Base-by-base conservation (phyloP, 805 yeast species). In the Suhomyces pyralidae region DNA sequence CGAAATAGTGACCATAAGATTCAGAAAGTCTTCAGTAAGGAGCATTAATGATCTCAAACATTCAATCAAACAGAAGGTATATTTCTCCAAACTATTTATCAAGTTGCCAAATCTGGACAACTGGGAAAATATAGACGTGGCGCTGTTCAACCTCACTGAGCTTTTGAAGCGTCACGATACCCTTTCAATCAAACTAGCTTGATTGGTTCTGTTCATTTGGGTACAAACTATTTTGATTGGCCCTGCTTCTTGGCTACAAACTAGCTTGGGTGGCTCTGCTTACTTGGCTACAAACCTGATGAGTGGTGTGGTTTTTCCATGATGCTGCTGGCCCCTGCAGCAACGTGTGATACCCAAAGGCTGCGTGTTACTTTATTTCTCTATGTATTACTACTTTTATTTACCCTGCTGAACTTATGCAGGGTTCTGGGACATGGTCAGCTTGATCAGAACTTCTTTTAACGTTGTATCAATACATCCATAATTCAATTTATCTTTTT, bases 121-220 rank as follows among this genome's bases (percentile, higher is more conserved):
- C 36, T 71, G 59, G 52, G 66, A 64, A 50, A 66, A 64, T 50
- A 58, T 71, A 40, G 76, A 71, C 45, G 52, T 55, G 14, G 54
- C 62, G 7, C 62, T 61, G 15, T 55, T 62, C n/a, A 58, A 64
- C 36, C 49, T 61, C 12, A 25, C 54, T 36, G 65, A 61, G 24
- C 55, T 51, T 42, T 50, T 69, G 44, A 57, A 57, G 38, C 40
- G 46, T 45, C 54, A 61, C 43, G 49, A 44, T 12, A 43, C 22
- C 9, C 45, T 45, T 40, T 22, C 45, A 12, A 30, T 51, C 40
- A 45, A 48, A 36, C 30, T 46, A 40, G 46, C 42, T n/a, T 48
- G 24, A 46, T 7, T 17, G 20, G 20, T 7, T 38, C 17, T 17
- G 7, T n/a, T 19, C 9, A 19, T 17, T 38, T n/a, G 22, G 20